Evolutionary conservation across 1,284 basidiomycete genomes (phyloP).

Genomic region (Cutaneotrichosporon sp.): DNA sequence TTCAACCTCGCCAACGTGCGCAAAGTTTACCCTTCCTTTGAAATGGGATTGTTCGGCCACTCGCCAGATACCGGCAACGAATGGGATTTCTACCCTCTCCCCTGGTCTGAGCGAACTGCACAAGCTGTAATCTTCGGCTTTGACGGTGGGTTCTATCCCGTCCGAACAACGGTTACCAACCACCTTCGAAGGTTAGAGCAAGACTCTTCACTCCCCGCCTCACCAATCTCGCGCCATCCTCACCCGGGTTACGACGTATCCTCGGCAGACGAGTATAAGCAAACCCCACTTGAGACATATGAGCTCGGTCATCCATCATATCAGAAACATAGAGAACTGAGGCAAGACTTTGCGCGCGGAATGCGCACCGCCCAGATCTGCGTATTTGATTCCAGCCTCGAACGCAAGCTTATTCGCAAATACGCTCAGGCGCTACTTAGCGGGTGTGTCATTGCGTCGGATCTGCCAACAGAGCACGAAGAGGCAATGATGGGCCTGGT

Average conservation of each 20-base stretch:
- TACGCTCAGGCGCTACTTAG: conserved; percentile 50
- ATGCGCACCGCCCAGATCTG: conserved; percentile 51
- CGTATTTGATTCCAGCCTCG: conserved; percentile 52
- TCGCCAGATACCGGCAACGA: conserved; percentile 51
- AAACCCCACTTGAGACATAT: conserved; percentile 47
- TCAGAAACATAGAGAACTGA: conserved; percentile 35
- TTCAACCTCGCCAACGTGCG: conserved; percentile 45
- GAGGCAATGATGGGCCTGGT: conserved; percentile 40
- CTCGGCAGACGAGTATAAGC: conserved; percentile 29
- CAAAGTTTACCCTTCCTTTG: conserved; percentile 37
- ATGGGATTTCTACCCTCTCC: conserved; percentile 52
- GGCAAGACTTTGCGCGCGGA: conserved; percentile 47
- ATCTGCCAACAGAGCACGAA: conserved; percentile 51
- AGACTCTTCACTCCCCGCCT: conserved; percentile 3
- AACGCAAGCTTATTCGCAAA: conserved; percentile 53
- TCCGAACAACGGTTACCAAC: conserved; percentile 48
- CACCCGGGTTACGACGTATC: conserved; percentile 50
- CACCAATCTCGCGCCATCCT: conserved; percentile 36
- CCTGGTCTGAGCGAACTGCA: conserved; percentile 39
- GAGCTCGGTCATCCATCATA: conserved; percentile 40
- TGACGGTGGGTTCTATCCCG: conserved; percentile 51
- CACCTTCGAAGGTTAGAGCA: conserved; percentile 18
- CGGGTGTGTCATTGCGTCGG: conserved; percentile 51
- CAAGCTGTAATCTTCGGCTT: conserved; percentile 51
- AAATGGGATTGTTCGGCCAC: conserved; percentile 52